Evolutionary conservation across 2,329 filamentous ascomycete species (phyloP), one percentile per base, ranked within the genome.

Genomic region (Fusarium coicis): DNA sequence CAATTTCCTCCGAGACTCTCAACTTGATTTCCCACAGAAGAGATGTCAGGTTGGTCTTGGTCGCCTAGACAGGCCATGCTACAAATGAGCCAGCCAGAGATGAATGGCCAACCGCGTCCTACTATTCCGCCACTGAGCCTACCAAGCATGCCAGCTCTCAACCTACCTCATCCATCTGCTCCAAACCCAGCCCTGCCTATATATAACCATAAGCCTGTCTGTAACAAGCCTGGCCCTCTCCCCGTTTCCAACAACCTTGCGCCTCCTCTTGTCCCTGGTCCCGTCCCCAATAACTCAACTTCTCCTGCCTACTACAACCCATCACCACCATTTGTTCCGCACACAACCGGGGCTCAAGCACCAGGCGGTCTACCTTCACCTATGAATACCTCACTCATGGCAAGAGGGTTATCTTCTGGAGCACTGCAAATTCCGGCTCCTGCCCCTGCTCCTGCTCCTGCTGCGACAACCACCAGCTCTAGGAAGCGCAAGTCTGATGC

Each of bases 401-500:
- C 62, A 14, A 50, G 62, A 34, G 62, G 32, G 26, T 47, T 36
- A 23, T n/a, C 44, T 34, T 28, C 50, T 47, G 44, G 28, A 30
- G 64, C 37, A 26, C 43, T 30, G 18, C 60, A 36, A 56, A 30
- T 42, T 19, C 42, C 46, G 10, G 37, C 6, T 14, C 62, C 65
- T 19, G 23, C 23, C 9, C 34, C 63, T 7, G 26, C 55, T 7
- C 26, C 49, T 15, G 26, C 55, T 7, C 26, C 49, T 18, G 19
- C 66, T n/a, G 4, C 55, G 7, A 37, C 60, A 46, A 39, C 69
- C 21, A 63, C 57, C 12, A 44, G 59, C 19, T 65, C 66, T 14
- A 74, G 61, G 58, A 77, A 77, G 54, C 75, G 75, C 65, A 77
- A 77, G 40, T 76, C 75, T 28, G 75, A 76, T 55, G 66, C 43